Evolutionary conservation across 2,329 filamentous ascomycete genomes (phyloP).

Genomic region (Aspergillus caelatus): DNA sequence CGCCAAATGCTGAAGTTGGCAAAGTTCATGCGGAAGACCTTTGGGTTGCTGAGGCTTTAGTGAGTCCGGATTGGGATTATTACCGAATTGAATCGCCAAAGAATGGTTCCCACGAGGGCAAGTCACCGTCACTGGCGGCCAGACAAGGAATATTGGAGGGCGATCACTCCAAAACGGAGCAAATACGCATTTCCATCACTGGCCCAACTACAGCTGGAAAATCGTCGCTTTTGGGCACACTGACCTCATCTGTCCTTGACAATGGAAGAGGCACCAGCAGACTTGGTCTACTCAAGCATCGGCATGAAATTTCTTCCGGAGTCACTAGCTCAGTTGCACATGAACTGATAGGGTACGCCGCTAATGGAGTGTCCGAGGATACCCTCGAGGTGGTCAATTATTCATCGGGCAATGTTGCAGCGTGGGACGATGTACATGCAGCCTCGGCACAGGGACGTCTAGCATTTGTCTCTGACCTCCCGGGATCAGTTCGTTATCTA

Average conservation of each 20-base stretch:
- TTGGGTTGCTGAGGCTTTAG: constrained; percentile 86
- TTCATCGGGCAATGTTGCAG: constrained; percentile 80
- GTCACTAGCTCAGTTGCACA: constrained; percentile 94
- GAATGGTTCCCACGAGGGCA: constrained; percentile 3
- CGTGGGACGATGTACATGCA: constrained; percentile 93
- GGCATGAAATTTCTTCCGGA: constrained; percentile 88
- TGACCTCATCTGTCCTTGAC: constrained; percentile 85
- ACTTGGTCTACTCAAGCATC: constrained; percentile 84
- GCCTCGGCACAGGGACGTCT: constrained; percentile 71
- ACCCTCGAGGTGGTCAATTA: constrained; percentile 73
- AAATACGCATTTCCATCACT: constrained; percentile 83
- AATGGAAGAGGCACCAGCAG: constrained; percentile 91
- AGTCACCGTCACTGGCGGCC: not conserved
- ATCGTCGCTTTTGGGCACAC: constrained; percentile 82
- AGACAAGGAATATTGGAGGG: constrained; percentile 20
- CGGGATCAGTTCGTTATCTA: constrained; percentile 85
- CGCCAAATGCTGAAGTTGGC: constrained; percentile 23
- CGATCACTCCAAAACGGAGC: constrained; percentile 61
- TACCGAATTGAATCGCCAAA: constrained; percentile 29
- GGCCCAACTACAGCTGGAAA: constrained; percentile 92
- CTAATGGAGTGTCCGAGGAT: constrained; percentile 17
- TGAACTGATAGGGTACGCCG: constrained; percentile 83
- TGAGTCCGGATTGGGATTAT: constrained; percentile 70
- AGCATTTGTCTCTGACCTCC: constrained; percentile 88
- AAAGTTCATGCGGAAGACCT: constrained; percentile 58